Evolutionary conservation across 1,284 basidiomycete genomes (phyloP), one percentile per base, ranked within the genome.

Genomic region (Cryptococcus neoformans): DNA sequence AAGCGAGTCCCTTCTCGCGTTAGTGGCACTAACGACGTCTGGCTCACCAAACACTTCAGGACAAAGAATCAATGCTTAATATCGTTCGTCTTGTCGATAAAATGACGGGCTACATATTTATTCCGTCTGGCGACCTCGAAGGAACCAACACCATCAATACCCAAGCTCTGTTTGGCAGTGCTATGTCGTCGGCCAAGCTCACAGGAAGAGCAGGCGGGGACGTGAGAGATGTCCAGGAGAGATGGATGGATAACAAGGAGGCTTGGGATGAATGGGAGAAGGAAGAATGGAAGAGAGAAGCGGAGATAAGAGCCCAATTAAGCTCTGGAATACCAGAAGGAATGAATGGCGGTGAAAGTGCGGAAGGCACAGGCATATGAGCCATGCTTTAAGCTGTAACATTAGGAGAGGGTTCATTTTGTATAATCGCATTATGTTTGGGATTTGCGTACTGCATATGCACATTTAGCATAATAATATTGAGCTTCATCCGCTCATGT

Each of bases 51-150:
- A 39, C 46, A 39, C 38, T 44, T 47, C 65, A 91, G 88, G 93
- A 97, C 75, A 96, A 94, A 76, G 80, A 85, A 53, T 94, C 91
- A 3, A 97, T 97, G 93, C 79, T 95, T 8, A 85, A 90, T 62
- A 83, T 97, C 1, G 86, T 87, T 14, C 83, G 85, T 34, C 83
- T 83, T 41, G 86, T 96, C 61, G 93, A 97, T 75, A 87, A 90
- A 63, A 90, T 90, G 1, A 89, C 90, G 0, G 93, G 93, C 21
- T 94, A 91, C 74, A 83, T 95, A 48, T 90, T 90, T 72, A 80
- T 91, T 12, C 88, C 89, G 6, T 37, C 59, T 35, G 52, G 41
- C 83, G 1, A 64, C 28, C 61, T 81, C 17, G 76, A 79, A 17
- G 84, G 85, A 4, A 73, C 81, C n/a, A 49, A 60, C 41, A 80